Conservation (phyloP, 192 early-diverging fungal genomes). For the Geranomyces variabilis region DNA sequence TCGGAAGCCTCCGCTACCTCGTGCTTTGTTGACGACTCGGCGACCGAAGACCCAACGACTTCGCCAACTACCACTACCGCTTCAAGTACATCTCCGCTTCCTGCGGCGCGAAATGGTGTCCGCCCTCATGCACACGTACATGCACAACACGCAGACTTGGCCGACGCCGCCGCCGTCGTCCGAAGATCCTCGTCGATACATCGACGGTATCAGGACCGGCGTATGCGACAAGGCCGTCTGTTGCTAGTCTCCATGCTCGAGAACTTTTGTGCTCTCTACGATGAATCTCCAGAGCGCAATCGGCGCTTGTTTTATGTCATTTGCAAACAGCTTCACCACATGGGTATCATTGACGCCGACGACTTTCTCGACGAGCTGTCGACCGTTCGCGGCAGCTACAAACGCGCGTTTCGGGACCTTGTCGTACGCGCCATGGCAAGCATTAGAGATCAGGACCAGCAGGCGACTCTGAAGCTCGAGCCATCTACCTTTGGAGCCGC, state of each 20-base stretch:
- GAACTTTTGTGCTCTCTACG: slow-evolving; percentile 87
- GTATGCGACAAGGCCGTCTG: slow-evolving; percentile 69
- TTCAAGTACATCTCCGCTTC: not conserved
- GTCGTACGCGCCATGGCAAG: slow-evolving; percentile 79
- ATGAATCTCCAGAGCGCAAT: slow-evolving; percentile 82
- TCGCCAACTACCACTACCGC: not conserved
- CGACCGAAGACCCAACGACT: too few species aligned
- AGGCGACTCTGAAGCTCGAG: not conserved
- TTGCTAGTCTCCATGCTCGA: slow-evolving; percentile 88
- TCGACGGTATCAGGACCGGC: slow-evolving; percentile 12
- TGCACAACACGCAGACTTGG: not conserved
- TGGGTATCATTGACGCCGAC: slow-evolving; percentile 70
- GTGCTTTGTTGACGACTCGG: too few species aligned
- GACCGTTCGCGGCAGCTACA: slow-evolving; percentile 79
- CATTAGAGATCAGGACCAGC: slow-evolving; percentile 39
- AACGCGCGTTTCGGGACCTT: slow-evolving; percentile 81
- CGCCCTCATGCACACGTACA: not conserved
- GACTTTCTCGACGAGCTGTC: slow-evolving; percentile 83
- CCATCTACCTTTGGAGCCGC: not conserved
- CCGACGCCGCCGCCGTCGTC: not conserved
- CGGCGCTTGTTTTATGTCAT: slow-evolving; percentile 84
- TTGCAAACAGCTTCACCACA: slow-evolving; percentile 80
- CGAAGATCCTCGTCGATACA: slow-evolving; percentile 3
- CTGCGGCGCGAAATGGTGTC: too few species aligned
- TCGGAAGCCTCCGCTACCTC: too few species aligned